Conservation (phyloP, 805 yeast species). For the Lachancea cidri region DNA sequence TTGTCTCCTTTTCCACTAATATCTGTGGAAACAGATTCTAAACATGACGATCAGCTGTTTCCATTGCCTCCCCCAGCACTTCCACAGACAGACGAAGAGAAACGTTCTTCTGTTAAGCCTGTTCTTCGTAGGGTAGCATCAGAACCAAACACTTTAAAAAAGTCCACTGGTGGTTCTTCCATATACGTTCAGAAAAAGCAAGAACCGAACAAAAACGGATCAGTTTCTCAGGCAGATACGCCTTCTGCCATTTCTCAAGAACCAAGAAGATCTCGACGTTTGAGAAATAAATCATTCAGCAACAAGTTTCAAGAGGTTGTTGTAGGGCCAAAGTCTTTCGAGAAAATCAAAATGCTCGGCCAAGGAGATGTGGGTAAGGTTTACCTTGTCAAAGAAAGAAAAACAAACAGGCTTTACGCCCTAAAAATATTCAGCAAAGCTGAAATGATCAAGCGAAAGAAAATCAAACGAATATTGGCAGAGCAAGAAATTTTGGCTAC, state of each 20-base stretch:
- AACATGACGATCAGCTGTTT: slow-evolving; percentile 3
- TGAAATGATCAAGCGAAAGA: slow-evolving; percentile 93
- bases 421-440: slow-evolving; percentile 86
- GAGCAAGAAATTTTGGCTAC: slow-evolving; percentile 96
- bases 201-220: background rate
- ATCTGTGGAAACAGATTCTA: slow-evolving; percentile 5
- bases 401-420: slow-evolving; percentile 72
- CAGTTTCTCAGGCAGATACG: too few species aligned
- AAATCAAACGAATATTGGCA: slow-evolving; percentile 89
- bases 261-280: slow-evolving; percentile 30
- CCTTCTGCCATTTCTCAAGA: slow-evolving; percentile 2
- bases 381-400: slow-evolving; percentile 80
- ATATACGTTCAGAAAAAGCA: too few species aligned
- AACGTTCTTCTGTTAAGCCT: slow-evolving; percentile 18
- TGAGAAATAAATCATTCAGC: slow-evolving; percentile 49
- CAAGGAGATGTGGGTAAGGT: slow-evolving; percentile 98
- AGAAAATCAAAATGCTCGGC: slow-evolving; percentile 83
- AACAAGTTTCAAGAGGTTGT: slow-evolving; percentile 70
- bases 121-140: slow-evolving; percentile 74
- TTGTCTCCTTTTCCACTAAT: slow-evolving; percentile 6
- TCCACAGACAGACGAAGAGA: background rate
- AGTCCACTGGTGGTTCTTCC: slow-evolving; percentile 1
- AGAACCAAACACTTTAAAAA: slow-evolving; percentile 63
- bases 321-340: slow-evolving; percentile 84
- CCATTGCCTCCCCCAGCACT: slow-evolving; percentile 4